Percentiles rank a stretch among this genome's conserved stretches.
Evolutionary conservation across 176 grass and related monocot genomes (phyloP).

Genomic region (Zoysia pacifica): DNA sequence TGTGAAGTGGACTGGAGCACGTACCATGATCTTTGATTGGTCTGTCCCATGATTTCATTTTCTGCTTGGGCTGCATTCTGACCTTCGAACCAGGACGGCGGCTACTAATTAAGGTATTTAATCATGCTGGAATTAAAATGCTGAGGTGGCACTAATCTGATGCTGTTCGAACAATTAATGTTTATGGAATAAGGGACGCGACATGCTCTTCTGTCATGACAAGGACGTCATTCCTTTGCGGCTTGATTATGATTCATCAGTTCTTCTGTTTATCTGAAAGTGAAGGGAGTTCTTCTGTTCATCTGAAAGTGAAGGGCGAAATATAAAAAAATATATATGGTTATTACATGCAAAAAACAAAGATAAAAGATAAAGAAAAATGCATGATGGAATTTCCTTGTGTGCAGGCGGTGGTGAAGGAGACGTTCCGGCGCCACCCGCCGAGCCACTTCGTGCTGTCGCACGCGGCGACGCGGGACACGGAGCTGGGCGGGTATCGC

Average conservation of each 20-base stretch:
- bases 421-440: background rate
- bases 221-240: background rate
- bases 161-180: background rate
- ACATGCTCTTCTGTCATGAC: constrained; percentile 14
- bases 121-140: background rate
- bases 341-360: no score
- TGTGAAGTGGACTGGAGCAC: background rate
- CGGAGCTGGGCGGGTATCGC: background rate
- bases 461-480: background rate
- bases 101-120: constrained; percentile 43
- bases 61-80: background rate
- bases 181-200: background rate
- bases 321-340: no score
- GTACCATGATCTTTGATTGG: background rate
- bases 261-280: background rate
- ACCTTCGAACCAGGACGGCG: constrained; percentile 19
- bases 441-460: background rate
- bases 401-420: background rate
- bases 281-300: background rate
- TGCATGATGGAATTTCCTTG: background rate
- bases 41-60: background rate
- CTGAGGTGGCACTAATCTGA: background rate
- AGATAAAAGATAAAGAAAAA: background rate
- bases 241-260: background rate
- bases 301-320: background rate